These are phyloP conservation scores for Forsythia suspensa DNA, from an alignment of 257 asterid genomes.

Conservation along the genomic window DNA sequence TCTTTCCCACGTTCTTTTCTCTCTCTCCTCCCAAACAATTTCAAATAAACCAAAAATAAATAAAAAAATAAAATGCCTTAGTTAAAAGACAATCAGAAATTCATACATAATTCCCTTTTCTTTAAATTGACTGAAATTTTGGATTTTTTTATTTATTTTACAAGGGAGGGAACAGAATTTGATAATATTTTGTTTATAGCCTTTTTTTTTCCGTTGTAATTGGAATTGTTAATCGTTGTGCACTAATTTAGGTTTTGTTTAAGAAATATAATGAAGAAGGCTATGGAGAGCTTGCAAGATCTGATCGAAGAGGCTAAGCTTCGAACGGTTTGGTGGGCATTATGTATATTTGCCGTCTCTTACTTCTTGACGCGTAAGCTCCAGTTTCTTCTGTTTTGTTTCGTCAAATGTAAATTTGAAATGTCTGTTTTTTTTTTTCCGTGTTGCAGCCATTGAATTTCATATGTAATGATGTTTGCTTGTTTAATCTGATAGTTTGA, in stretches of 20 bases:
- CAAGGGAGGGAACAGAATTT: conserved; percentile 9
- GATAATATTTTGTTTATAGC: not conserved
- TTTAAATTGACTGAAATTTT: not conserved
- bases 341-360: conserved; percentile 69
- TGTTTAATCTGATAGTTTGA: not conserved
- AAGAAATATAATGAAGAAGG: conserved; percentile 38
- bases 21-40: conserved; percentile 15
- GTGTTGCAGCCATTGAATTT: not conserved
- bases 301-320: conserved; percentile 94
- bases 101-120: not conserved
- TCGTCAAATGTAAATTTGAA: not conserved
- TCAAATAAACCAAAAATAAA: conserved; percentile 18
- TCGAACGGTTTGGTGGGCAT: conserved; percentile 88
- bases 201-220: not conserved
- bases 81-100: conserved; percentile 17
- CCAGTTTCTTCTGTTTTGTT: not conserved
- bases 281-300: conserved; percentile 65
- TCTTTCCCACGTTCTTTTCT: conserved; percentile 30
- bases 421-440: not conserved
- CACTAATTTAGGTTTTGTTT: not conserved
- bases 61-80: not conserved
- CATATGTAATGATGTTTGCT: not conserved
- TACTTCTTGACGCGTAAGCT: conserved; percentile 81
- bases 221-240: not conserved
- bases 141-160: not conserved